Evolutionary conservation across 805 yeast species (phyloP).

Genomic region (Lipomyces sp.): DNA sequence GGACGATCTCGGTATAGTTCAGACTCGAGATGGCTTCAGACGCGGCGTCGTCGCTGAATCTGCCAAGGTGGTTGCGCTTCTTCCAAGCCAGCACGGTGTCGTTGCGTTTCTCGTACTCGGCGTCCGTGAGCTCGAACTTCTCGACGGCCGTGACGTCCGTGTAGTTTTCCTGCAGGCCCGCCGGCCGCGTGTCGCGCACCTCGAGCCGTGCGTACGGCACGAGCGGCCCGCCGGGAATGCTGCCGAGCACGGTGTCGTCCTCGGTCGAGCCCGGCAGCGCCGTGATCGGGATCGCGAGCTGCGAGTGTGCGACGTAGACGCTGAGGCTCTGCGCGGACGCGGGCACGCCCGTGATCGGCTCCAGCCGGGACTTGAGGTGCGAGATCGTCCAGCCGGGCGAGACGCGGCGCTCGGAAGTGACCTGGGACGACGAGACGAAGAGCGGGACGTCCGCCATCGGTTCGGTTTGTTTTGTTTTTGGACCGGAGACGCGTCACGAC

Average conservation of each 20-base stretch:
- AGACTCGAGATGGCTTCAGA: constrained; percentile 38
- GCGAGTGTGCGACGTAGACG: constrained; percentile 17
- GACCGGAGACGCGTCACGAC: no score
- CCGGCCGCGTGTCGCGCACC: constrained; percentile 41
- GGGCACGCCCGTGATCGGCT: constrained; percentile 70
- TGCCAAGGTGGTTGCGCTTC: constrained; percentile 60
- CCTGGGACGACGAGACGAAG: constrained; percentile 60
- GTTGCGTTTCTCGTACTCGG: constrained; percentile 56
- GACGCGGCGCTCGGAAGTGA: constrained; percentile 66
- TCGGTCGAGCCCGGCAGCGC: constrained; percentile 10
- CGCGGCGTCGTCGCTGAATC: constrained; percentile 48
- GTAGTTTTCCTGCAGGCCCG: constrained; percentile 33
- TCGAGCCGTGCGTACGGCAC: constrained; percentile 33
- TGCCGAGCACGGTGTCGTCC: constrained; percentile 7
- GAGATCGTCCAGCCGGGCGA: constrained; percentile 59
- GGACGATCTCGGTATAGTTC: neutral
- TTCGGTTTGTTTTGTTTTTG: no score
- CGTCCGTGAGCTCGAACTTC: constrained; percentile 51
- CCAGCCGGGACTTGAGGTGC: constrained; percentile 54
- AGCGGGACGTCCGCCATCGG: constrained; percentile 47
- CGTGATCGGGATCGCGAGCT: constrained; percentile 7
- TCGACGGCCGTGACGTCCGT: constrained; percentile 39
- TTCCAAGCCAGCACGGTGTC: constrained; percentile 80
- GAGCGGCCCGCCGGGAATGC: constrained; percentile 4
- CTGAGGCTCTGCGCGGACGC: constrained; percentile 48